Evolutionary conservation across 2,329 filamentous ascomycete genomes (phyloP).

Genomic region (Chrysoporthe cubensis): DNA sequence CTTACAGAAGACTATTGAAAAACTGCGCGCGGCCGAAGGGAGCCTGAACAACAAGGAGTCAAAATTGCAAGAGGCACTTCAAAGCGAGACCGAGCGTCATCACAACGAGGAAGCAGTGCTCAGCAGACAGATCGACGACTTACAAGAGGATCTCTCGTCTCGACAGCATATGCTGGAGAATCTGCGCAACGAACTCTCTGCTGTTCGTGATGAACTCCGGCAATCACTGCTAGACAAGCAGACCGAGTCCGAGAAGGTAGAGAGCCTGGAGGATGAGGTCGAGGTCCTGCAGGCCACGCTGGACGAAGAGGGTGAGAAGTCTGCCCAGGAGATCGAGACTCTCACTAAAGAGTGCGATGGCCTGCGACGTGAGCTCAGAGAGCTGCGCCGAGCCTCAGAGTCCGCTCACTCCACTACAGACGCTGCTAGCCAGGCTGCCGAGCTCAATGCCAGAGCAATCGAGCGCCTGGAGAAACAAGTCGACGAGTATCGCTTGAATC

Average conservation of each 20-base stretch:
- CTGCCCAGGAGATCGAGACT: conserved; percentile 50
- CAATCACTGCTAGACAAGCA: conserved; percentile 67
- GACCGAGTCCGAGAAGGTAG: conserved; percentile 65
- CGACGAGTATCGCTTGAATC: conserved; percentile 68
- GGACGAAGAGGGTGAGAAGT: conserved; percentile 67
- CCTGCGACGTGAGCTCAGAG: conserved; percentile 49
- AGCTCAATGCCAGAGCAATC: conserved; percentile 46
- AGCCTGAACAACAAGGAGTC: conserved; percentile 69
- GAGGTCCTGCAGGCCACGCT: conserved; percentile 70
- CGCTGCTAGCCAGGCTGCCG: conserved; percentile 40
- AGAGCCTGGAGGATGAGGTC: conserved; percentile 75
- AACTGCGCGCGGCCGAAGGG: conserved; percentile 69
- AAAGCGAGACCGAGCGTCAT: conserved; percentile 74
- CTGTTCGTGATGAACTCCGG: conserved; percentile 71
- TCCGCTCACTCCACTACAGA: conserved; percentile 36
- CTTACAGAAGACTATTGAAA: conserved; percentile 72
- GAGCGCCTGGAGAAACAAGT: conserved; percentile 60
- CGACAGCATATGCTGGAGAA: conserved; percentile 69
- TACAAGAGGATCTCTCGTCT: conserved; percentile 71
- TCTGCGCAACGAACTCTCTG: conserved; percentile 67
- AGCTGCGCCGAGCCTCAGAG: conserved; percentile 36
- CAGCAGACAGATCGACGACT: conserved; percentile 72
- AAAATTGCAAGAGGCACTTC: conserved; percentile 68
- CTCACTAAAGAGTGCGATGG: conserved; percentile 50
- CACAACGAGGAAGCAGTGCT: conserved; percentile 72